phyloP scores from a whole-genome alignment of 768 basidiomycete genomes.

The Suillus fuscotomentosus region DNA sequence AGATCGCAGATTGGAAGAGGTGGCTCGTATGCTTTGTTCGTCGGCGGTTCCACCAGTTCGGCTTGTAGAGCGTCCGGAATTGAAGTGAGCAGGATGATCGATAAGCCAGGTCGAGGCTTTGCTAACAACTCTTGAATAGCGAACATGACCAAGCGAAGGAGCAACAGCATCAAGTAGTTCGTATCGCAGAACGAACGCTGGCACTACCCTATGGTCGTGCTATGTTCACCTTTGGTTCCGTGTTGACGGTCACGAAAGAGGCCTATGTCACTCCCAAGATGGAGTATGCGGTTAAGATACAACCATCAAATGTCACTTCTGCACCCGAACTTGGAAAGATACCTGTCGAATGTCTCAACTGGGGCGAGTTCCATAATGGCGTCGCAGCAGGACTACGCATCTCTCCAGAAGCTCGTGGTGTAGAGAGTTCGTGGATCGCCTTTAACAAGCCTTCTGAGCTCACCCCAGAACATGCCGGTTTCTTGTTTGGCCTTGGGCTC shows the following conservation, averaged over 20 bases:
- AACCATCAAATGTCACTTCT: constrained; percentile 66
- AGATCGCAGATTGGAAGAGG: constrained; percentile 89
- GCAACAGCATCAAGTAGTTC: constrained; percentile 76
- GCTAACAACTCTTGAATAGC: constrained; percentile 37
- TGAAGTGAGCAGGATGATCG: constrained; percentile 48
- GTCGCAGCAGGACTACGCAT: constrained; percentile 90
- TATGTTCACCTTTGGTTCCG: constrained; percentile 87
- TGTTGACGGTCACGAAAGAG: constrained; percentile 72
- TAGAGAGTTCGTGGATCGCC: constrained; percentile 94
- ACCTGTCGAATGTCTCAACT: constrained; percentile 66
- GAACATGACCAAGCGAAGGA: constrained; percentile 88
- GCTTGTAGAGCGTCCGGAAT: constrained; percentile 63
- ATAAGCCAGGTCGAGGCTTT: not conserved
- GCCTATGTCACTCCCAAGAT: constrained; percentile 78
- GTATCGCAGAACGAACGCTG: constrained; percentile 85
- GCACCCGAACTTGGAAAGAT: constrained; percentile 74
- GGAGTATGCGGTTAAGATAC: constrained; percentile 71
- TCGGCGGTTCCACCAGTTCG: constrained; percentile 66
- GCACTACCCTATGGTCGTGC: constrained; percentile 88
- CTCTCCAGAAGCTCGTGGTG: constrained; percentile 64
- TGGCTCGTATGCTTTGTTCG: constrained; percentile 86
- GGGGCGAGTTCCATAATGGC: constrained; percentile 99
- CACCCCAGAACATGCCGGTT: constrained; percentile 94
- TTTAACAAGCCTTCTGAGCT: constrained; percentile 93
- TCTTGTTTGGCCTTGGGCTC: constrained; percentile 88